Percentiles rank a stretch among this genome's conserved stretches.
Conservation (phyloP, 352 stramenopile genomes). For the Phytophthora europaea region DNA sequence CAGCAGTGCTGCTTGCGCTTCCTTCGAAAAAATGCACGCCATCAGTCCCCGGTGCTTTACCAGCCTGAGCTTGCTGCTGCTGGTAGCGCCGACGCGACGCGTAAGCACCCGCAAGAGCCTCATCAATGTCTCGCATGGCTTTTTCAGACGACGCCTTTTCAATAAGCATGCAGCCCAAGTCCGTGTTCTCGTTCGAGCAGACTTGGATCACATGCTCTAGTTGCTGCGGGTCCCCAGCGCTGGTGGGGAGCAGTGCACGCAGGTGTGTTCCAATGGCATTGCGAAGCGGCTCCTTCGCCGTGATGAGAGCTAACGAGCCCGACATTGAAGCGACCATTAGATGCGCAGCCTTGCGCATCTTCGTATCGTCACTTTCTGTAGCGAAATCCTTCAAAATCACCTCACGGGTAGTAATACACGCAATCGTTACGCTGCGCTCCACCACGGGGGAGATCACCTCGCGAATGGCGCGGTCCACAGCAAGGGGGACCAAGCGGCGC, state of each 20-base stretch:
- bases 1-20: slow-evolving; percentile 42
- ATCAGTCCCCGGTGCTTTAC: slow-evolving; percentile 70
- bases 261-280: slow-evolving; percentile 98
- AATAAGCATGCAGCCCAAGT: slow-evolving; percentile 99
- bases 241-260: slow-evolving; percentile 91
- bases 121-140: slow-evolving; percentile 98
- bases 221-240: slow-evolving; percentile 88
- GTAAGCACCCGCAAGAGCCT: slow-evolving; percentile 92
- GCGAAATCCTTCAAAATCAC: slow-evolving; percentile 99
- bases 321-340: slow-evolving; percentile 99
- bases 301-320: slow-evolving; percentile 98
- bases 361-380: slow-evolving; percentile 95
- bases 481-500: slow-evolving; percentile 96
- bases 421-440: slow-evolving; percentile 99
- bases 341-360: slow-evolving; percentile 98
- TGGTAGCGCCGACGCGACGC: slow-evolving; percentile 86
- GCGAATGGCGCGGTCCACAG: slow-evolving; percentile 98
- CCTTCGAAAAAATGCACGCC: slow-evolving; percentile 86
- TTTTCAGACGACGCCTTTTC: slow-evolving; percentile 99
- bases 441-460: slow-evolving; percentile 99
- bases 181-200: slow-evolving; percentile 99
- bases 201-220: slow-evolving; percentile 98
- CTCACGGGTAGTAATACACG: slow-evolving; percentile 98
- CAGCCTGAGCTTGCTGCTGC: slow-evolving; percentile 83
- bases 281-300: slow-evolving; percentile 97